phyloP scores from a whole-genome alignment of 495 filamentous ascomycete species.

The Lasiosphaeria hispida region DNA sequence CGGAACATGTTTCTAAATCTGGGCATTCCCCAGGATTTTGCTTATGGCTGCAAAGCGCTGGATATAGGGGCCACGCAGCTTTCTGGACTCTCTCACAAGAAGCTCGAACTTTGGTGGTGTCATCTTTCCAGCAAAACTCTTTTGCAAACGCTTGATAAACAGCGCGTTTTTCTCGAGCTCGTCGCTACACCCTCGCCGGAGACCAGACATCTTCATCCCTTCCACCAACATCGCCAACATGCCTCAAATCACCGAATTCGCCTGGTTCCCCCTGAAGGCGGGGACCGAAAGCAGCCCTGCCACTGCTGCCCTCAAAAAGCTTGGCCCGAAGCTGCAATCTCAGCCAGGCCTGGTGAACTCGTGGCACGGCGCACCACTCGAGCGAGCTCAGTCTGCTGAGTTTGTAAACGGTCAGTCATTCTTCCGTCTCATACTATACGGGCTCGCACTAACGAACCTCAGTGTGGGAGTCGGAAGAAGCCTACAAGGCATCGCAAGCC shows the following conservation, averaged over 20 bases:
- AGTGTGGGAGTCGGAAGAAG: conserved; percentile 16
- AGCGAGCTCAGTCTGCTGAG: conserved; percentile 16
- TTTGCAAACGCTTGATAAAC: too few species aligned
- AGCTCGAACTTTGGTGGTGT: too few species aligned
- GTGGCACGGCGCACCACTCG: conserved; percentile 15
- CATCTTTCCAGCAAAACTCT: too few species aligned
- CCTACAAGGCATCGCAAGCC: conserved; percentile 8
- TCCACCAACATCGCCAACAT: conserved; percentile 5
- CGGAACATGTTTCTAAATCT: background rate
- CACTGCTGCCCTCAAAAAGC: conserved; percentile 1
- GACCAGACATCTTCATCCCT: background rate
- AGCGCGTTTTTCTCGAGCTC: too few species aligned
- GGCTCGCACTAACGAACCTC: background rate
- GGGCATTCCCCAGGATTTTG: background rate
- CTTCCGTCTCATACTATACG: background rate
- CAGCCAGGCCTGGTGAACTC: conserved; percentile 10
- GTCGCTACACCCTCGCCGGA: background rate
- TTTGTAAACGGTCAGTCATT: conserved; percentile 13
- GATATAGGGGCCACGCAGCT: too few species aligned
- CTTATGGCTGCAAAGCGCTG: too few species aligned
- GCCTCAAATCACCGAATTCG: conserved; percentile 18
- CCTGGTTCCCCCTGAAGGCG: conserved; percentile 17
- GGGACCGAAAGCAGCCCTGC: background rate
- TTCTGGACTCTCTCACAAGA: too few species aligned
- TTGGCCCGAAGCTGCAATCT: conserved; percentile 10